phyloP scores from a whole-genome alignment of 208 protist species.

The Crithidia sp. region DNA sequence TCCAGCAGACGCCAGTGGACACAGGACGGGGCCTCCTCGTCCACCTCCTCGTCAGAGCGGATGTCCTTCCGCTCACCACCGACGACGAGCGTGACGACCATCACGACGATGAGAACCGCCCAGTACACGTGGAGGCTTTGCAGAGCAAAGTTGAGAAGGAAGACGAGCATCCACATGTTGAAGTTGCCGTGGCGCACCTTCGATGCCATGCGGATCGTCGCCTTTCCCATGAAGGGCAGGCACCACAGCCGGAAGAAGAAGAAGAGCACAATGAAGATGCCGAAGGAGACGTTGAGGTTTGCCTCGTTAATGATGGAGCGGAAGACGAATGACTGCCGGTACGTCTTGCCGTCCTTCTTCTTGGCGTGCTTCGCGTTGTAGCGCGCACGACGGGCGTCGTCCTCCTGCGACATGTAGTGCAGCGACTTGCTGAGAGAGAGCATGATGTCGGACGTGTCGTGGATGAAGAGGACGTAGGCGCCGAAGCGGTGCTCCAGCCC shows the following conservation, averaged over 20 bases:
- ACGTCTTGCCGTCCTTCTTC: constrained; percentile 25
- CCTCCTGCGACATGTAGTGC: constrained; percentile 60
- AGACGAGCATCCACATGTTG: constrained; percentile 51
- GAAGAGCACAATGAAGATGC: constrained; percentile 52
- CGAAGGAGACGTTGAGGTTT: constrained; percentile 52
- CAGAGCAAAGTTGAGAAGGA: constrained; percentile 64
- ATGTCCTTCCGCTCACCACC: constrained; percentile 58
- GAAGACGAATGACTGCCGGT: constrained; percentile 33
- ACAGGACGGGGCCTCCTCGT: constrained; percentile 27
- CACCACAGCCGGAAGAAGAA: constrained; percentile 71
- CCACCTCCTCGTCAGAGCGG: constrained; percentile 58
- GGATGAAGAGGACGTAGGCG: constrained; percentile 74
- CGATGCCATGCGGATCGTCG: constrained; percentile 32
- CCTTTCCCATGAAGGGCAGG: constrained; percentile 48
- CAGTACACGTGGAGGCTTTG: constrained; percentile 80
- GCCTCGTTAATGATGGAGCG: constrained; percentile 40
- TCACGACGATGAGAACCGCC: constrained; percentile 53
- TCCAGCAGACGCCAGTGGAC: constrained; percentile 17
- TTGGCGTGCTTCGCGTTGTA: constrained; percentile 31
- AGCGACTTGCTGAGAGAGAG: constrained; percentile 59
- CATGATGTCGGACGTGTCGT: constrained; percentile 79
- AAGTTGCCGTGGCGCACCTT: constrained; percentile 59
- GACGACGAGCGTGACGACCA: constrained; percentile 33
- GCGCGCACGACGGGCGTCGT: constrained; percentile 25
- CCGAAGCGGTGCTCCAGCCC: constrained; percentile 73